phyloP scores from a whole-genome alignment of 805 yeast species.

The Hanseniaspora jakobsenii region DNA sequence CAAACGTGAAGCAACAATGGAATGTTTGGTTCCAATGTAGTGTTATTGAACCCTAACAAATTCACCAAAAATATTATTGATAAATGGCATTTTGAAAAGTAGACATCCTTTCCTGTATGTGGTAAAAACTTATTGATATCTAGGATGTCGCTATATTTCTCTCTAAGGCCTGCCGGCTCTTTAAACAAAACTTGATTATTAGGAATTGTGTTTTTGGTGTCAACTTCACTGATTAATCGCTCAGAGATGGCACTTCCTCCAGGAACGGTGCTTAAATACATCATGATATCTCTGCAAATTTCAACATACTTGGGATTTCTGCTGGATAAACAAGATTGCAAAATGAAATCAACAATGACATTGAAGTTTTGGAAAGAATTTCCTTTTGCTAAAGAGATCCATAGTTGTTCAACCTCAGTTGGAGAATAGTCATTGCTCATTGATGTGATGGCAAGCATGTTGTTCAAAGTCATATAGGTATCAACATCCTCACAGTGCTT shows the following conservation, averaged over 20 bases:
- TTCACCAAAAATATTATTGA: constrained; percentile 80
- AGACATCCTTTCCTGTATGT: constrained; percentile 50
- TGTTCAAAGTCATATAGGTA: constrained; percentile 60
- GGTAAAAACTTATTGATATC: constrained; percentile 49
- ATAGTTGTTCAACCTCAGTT: constrained; percentile 82
- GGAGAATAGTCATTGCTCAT: constrained; percentile 61
- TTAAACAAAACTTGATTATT: constrained; percentile 32
- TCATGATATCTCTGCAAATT: constrained; percentile 67
- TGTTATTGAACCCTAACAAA: constrained; percentile 54
- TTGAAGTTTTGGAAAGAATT: constrained; percentile 56
- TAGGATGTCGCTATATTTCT: constrained; percentile 61
- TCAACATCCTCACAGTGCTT: constrained; percentile 36
- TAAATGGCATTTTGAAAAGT: constrained; percentile 77
- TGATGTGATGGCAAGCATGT: constrained; percentile 74
- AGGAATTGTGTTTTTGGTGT: constrained; percentile 86
- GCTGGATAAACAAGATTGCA: constrained; percentile 54
- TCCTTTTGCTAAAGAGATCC: constrained; percentile 87
- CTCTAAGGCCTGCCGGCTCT: constrained; percentile 28
- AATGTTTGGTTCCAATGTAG: constrained; percentile 44
- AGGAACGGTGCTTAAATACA: constrained; percentile 48
- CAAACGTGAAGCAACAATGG: constrained; percentile 71
- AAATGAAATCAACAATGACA: constrained; percentile 57
- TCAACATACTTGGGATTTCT: constrained; percentile 66
- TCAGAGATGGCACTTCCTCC: constrained; percentile 47
- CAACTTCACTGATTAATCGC: constrained; percentile 53